Evolutionary conservation across 257 asterid genomes (phyloP).

Genomic region (Echites panduratus): DNA sequence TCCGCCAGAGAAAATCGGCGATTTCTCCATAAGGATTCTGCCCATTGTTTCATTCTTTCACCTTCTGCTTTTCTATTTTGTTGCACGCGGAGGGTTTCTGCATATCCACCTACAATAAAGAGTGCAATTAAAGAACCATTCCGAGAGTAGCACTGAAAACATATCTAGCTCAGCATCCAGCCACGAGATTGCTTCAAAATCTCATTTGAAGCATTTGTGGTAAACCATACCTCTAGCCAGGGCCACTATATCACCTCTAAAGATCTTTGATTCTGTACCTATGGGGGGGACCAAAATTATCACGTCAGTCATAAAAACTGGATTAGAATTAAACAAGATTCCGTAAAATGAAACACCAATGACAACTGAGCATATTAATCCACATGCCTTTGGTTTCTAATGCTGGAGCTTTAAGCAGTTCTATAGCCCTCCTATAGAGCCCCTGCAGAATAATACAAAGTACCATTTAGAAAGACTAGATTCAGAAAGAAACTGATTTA

Average conservation of each 20-base stretch:
- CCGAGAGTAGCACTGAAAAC: neutral
- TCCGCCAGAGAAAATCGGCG: constrained; percentile 56
- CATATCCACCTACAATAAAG: constrained; percentile 72
- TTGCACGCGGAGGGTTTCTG: constrained; percentile 66
- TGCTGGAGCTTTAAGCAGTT: constrained; percentile 74
- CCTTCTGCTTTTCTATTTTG: constrained; percentile 84
- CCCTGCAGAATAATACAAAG: constrained; percentile 46
- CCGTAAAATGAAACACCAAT: neutral
- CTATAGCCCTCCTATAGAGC: constrained; percentile 83
- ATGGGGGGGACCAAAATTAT: constrained; percentile 5
- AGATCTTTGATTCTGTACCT: constrained; percentile 34
- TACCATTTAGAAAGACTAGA: constrained; percentile 5
- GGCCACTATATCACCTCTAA: constrained; percentile 61
- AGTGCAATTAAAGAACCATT: neutral
- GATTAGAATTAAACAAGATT: neutral
- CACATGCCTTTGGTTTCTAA: constrained; percentile 53
- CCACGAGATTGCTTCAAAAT: neutral
- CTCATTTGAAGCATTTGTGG: neutral
- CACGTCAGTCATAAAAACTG: neutral
- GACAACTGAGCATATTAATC: neutral
- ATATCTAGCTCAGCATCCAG: neutral
- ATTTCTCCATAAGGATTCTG: constrained; percentile 64
- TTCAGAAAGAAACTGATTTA: too few species aligned
- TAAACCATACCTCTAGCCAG: constrained; percentile 70
- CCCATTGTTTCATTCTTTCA: constrained; percentile 61